Evolutionary conservation across 768 basidiomycete genomes (phyloP), one percentile per base, ranked within the genome.

Genomic region (Lentinula edodes): DNA sequence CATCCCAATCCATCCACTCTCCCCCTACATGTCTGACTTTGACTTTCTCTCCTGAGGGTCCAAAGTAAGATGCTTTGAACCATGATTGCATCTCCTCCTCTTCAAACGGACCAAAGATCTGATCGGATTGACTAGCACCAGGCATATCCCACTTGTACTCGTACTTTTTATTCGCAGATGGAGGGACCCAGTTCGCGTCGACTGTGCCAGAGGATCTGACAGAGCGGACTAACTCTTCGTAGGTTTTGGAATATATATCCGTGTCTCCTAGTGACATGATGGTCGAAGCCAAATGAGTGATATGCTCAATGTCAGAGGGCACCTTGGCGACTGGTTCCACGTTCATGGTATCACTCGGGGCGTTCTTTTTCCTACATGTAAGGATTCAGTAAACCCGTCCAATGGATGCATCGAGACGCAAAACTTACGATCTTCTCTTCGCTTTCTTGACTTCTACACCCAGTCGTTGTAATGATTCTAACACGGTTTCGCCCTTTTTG

Each of bases 401-500:
- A 18, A 9, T 12, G 38, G 16, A 34, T 12, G 10, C 16, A 18
- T 23, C 13, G 6, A 2, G 41, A 13, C n/a, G 1, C 9, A 35
- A 15, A 63, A 76, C 79, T 66, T 68, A 71, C 73, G 38, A 55
- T 60, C 62, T 52, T 70, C 73, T 69, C 73, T 76, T 62, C 73
- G 72, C 71, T 79, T 86, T 56, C 72, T 86, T 90, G 46, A 85
- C 82, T 66, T 81, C 81, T 5, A 76, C 74, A 9, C 96, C 96
- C 4, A 98, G 74, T 18, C 97, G 83, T 66, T 93, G 91, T 51
- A 99, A 73, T 13, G 93, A 93, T 69, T 93, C 91, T 36, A 98
- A 76, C 2, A 98, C 89, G 0, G 91, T 91, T 73, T 98, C 97
- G 1, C 95, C 93, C 67, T 90, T 88, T 74, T 90, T 90, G 68